Base-by-base conservation (phyloP, 2,329 filamentous ascomycete genomes). In the Sphaerulina vaccinii region DNA sequence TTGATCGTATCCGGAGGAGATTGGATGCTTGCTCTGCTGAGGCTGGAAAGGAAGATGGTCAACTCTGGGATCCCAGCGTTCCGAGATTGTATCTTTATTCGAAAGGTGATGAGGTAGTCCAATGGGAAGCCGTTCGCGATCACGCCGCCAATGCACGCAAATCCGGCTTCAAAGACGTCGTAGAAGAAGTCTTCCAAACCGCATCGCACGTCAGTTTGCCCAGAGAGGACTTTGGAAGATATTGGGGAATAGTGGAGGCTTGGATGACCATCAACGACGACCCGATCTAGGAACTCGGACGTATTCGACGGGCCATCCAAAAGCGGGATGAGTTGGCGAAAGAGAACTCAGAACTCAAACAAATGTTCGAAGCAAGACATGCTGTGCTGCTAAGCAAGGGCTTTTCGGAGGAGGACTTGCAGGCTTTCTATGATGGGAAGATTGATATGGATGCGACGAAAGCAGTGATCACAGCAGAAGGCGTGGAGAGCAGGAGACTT, bases 171-270 rank as follows among this genome's bases (percentile, higher is more conserved):
- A 62, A 64, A 16, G n/a, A 16, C 18, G 75, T 78, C 1, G 69
- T 73, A 1, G 69, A 73, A 16, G 77, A 80, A 51, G 61, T 77
- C 23, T 86, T 86, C 55, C 74, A 81, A 43, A 78, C 76, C 3
- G 82, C 78, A 43, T 70, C 75, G 1, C 83, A 87, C 65, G 83
- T 84, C 15, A 81, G 79, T 1, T 82, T 86, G 62, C 78, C 86
- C 70, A 71, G 78, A 15, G 68, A 75, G 65, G 76, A 83, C 49
- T 75, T 78, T 1, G 73, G 73, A 24, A 72, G 77, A 63, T 87
- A 86, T 62, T 48, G 45, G 45, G 36, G 45, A 18, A 19, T 48
- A 21, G 44, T 47, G 33, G 23, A 47, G 23, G 22, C 21, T 6
- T 47, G 44, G 44, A 19, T 38, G 36, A n/a, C n/a, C n/a, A n/a